phyloP scores from a whole-genome alignment of 2,329 filamentous ascomycete genomes.

The Ophiostoma sp. region DNA sequence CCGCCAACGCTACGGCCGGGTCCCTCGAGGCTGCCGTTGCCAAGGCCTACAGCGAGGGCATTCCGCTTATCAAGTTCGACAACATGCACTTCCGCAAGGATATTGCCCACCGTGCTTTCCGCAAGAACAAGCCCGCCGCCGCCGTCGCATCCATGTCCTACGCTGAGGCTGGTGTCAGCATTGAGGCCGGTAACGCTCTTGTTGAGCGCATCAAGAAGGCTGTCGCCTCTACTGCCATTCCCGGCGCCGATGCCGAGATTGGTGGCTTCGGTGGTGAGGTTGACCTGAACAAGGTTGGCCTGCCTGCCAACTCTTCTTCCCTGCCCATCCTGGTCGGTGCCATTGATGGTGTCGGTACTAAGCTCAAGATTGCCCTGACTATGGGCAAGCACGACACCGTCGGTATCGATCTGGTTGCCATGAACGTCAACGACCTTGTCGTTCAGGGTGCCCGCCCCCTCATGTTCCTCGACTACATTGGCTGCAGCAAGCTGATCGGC shows the following conservation, averaged over 20 bases:
- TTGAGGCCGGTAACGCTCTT: slow-evolving; percentile 88
- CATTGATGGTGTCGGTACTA: slow-evolving; percentile 94
- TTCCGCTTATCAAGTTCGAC: slow-evolving; percentile 74
- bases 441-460: slow-evolving; percentile 92
- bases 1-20: slow-evolving; percentile 68
- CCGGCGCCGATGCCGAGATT: slow-evolving; percentile 87
- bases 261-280: slow-evolving; percentile 91
- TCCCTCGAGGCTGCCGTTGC: slow-evolving; percentile 77
- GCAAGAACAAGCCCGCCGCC: slow-evolving; percentile 30
- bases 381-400: slow-evolving; percentile 90
- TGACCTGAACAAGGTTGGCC: slow-evolving; percentile 69
- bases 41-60: slow-evolving; percentile 72
- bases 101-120: slow-evolving; percentile 74
- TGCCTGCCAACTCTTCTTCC: slow-evolving; percentile 55
- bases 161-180: slow-evolving; percentile 86
- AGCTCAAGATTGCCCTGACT: slow-evolving; percentile 89
- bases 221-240: slow-evolving; percentile 75
- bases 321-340: slow-evolving; percentile 85
- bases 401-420: slow-evolving; percentile 92
- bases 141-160: slow-evolving; percentile 67
- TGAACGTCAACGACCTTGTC: slow-evolving; percentile 98
- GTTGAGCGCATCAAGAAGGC: slow-evolving; percentile 87
- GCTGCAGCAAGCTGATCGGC: slow-evolving; percentile 80
- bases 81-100: slow-evolving; percentile 90
- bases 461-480: slow-evolving; percentile 97